Conservation (phyloP, 2,329 filamentous ascomycete genomes). For the Pyrenophora graminea region DNA sequence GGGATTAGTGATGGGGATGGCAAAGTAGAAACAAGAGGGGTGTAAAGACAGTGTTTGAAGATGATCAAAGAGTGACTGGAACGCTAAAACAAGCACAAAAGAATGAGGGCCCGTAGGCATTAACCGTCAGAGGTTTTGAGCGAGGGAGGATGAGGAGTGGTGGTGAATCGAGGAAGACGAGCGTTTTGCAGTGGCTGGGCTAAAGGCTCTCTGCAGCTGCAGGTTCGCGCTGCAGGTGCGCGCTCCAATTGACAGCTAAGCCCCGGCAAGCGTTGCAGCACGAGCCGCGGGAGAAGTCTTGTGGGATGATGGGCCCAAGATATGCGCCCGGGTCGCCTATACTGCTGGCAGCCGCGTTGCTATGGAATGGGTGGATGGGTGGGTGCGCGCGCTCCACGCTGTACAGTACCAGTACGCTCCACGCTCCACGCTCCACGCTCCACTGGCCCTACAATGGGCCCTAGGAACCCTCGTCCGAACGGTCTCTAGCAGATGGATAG, state of each 20-base stretch:
- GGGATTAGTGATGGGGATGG: slow-evolving; percentile 38
- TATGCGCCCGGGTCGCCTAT: slow-evolving; percentile 11
- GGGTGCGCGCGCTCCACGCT: background rate
- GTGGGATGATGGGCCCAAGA: slow-evolving; percentile 21
- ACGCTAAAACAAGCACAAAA: slow-evolving; percentile 43
- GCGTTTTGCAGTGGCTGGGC: slow-evolving; percentile 25
- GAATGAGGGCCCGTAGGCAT: slow-evolving; percentile 43
- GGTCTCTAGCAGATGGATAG: slow-evolving; percentile 23
- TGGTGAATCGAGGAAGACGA: slow-evolving; percentile 33
- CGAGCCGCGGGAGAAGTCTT: slow-evolving; percentile 28
- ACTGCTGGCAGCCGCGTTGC: background rate
- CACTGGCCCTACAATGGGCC: slow-evolving; percentile 22
- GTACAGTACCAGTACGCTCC: too few relatives aligned
- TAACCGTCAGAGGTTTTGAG: slow-evolving; percentile 37
- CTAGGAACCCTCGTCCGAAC: slow-evolving; percentile 29
- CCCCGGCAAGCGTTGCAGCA: slow-evolving; percentile 29
- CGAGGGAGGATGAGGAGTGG: slow-evolving; percentile 35
- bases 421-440: slow-evolving; percentile 7
- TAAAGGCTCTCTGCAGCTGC: slow-evolving; percentile 31
- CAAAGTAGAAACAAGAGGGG: slow-evolving; percentile 20
- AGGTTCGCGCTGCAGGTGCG: slow-evolving; percentile 36
- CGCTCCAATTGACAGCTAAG: slow-evolving; percentile 38
- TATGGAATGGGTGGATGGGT: background rate
- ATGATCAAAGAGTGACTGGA: slow-evolving; percentile 42
- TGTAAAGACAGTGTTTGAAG: slow-evolving; percentile 28